phyloP scores from a whole-genome alignment of 176 grass and related monocot species.

The Calamus simplicifolius region DNA sequence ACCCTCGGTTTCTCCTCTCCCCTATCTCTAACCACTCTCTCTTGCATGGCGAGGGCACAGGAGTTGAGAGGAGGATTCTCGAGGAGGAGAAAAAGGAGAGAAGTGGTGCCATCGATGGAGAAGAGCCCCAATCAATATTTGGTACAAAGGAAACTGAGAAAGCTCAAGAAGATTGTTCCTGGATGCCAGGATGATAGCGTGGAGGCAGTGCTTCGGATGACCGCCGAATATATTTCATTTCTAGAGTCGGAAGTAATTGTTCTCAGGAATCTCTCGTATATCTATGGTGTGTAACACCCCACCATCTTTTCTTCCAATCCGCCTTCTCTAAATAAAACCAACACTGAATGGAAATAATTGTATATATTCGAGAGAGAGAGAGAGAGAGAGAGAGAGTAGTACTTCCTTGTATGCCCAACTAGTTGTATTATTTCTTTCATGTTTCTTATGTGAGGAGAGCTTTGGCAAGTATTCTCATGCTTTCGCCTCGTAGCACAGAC shows the following conservation, averaged over 20 bases:
- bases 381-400: too few species aligned
- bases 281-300: conserved; percentile 27
- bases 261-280: conserved; percentile 31
- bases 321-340: not conserved
- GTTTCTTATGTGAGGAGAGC: too few species aligned
- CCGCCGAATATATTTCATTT: conserved; percentile 53
- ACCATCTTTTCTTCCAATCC: not conserved
- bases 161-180: conserved; percentile 66
- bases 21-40: too few species aligned
- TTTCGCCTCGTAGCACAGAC: too few species aligned
- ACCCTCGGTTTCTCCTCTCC: too few species aligned
- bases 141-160: conserved; percentile 47
- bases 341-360: not conserved
- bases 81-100: conserved; percentile 28
- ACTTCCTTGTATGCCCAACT: too few species aligned
- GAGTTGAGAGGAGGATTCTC: conserved; percentile 40
- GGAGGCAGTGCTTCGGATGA: conserved; percentile 40
- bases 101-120: conserved; percentile 4
- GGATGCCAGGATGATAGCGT: conserved; percentile 20
- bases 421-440: too few species aligned
- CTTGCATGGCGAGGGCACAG: too few species aligned
- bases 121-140: conserved; percentile 35
- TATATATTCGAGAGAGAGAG: too few species aligned
- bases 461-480: too few species aligned
- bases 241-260: conserved; percentile 45